Conservation (phyloP, 2,329 filamentous ascomycete species). For the Cordyceps cateniannulata region DNA sequence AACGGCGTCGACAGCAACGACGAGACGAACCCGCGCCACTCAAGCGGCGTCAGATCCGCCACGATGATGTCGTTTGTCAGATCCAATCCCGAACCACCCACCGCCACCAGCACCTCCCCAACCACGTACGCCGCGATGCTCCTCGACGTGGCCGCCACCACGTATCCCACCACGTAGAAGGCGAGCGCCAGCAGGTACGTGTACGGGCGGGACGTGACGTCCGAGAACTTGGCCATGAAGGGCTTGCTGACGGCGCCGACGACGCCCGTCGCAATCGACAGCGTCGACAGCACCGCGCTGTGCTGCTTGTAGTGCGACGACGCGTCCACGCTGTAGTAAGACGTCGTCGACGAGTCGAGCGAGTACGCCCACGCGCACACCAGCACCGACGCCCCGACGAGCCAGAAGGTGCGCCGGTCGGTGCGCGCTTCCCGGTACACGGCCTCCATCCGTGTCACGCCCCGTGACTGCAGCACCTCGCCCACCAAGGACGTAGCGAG, state of each 20-base stretch:
- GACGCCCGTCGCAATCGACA: constrained; percentile 27
- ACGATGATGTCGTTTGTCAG: constrained; percentile 57
- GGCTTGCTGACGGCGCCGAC: constrained; percentile 50
- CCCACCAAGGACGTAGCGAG: constrained; percentile 17
- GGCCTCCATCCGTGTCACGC: constrained; percentile 25
- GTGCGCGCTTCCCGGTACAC: constrained; percentile 23
- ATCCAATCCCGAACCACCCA: constrained; percentile 53
- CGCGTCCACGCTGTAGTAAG: constrained; percentile 24
- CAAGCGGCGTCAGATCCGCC: constrained; percentile 50
- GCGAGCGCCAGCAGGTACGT: constrained; percentile 49
- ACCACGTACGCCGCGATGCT: constrained; percentile 46
- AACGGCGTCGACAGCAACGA: constrained; percentile 24
- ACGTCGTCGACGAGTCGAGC: constrained; percentile 24
- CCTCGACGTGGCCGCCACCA: constrained; percentile 48
- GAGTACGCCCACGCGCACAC: constrained; percentile 27
- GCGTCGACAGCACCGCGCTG: constrained; percentile 22
- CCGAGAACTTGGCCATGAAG: constrained; percentile 54
- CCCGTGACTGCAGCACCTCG: constrained; percentile 18
- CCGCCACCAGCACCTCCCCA: constrained; percentile 51
- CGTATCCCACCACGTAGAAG: constrained; percentile 50
- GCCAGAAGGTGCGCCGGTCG: constrained; percentile 20
- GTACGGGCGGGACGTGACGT: constrained; percentile 56
- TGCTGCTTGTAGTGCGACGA: constrained; percentile 24
- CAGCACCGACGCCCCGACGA: constrained; percentile 23
- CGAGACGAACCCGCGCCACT: constrained; percentile 33